These are phyloP conservation scores for Immersiella caudata DNA, from an alignment of 495 filamentous ascomycete species.

Conservation along the genomic window DNA sequence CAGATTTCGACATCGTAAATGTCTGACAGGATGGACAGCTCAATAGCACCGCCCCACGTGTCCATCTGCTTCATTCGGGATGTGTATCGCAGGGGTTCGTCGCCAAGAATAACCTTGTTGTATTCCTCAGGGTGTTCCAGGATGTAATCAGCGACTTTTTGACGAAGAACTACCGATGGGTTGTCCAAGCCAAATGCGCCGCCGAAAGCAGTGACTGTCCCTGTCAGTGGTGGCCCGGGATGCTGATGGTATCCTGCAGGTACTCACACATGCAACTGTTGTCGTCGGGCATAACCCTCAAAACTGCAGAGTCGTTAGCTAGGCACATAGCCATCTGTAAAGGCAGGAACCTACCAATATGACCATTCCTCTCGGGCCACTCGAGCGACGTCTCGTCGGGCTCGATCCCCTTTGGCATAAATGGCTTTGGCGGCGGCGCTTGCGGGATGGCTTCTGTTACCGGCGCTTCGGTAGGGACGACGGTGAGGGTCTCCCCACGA, in stretches of 20 bases:
- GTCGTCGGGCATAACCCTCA: constrained; percentile 96
- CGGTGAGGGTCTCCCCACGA: constrained; percentile 80
- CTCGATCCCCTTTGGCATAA: constrained; percentile 39
- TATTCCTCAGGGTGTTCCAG: constrained; percentile 71
- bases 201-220: constrained; percentile 73
- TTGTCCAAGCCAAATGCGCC: constrained; percentile 61
- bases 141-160: constrained; percentile 80
- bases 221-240: not conserved
- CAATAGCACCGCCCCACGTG: constrained; percentile 92
- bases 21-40: constrained; percentile 80
- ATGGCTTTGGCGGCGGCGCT: constrained; percentile 23
- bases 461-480: constrained; percentile 46
- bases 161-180: constrained; percentile 62
- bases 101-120: constrained; percentile 74
- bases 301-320: constrained; percentile 48
- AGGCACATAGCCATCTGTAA: not conserved
- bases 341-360: constrained; percentile 29
- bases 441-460: constrained; percentile 1
- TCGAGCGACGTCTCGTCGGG: constrained; percentile 40
- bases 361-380: constrained; percentile 37
- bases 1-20: constrained; percentile 88
- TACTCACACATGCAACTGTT: constrained; percentile 79
- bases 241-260: not conserved
- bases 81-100: constrained; percentile 75
- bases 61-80: constrained; percentile 78